Conservation (phyloP, 2,329 filamentous ascomycete genomes). For the Colletotrichum cereale region DNA sequence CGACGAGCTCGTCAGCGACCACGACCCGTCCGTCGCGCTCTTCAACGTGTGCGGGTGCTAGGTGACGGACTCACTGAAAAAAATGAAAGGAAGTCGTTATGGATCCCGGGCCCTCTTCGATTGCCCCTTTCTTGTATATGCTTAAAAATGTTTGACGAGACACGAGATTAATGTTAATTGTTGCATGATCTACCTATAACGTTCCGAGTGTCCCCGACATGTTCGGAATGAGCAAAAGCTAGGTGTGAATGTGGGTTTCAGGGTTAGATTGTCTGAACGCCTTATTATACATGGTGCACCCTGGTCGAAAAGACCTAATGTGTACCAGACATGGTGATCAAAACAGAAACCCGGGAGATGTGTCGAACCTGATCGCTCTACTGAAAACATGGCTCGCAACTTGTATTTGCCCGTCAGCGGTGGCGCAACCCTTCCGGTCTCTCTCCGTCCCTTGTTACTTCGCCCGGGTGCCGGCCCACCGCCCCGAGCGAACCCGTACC, state of each 20-base stretch:
- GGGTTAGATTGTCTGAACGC: not conserved
- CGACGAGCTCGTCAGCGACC: slow-evolving; percentile 71
- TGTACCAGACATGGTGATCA: not conserved
- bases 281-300: not conserved
- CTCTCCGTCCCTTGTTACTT: not conserved
- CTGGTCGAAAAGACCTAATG: not conserved
- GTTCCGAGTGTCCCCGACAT: not conserved
- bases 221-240: not conserved
- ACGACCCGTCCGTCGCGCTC: slow-evolving; percentile 75
- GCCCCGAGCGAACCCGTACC: not conserved
- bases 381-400: not conserved
- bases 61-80: no score
- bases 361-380: not conserved
- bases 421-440: not conserved
- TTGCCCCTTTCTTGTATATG: not conserved
- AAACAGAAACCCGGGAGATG: not conserved
- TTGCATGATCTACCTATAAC: not conserved
- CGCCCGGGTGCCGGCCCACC: not conserved
- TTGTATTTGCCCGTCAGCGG: not conserved
- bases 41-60: slow-evolving; percentile 68
- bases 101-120: not conserved
- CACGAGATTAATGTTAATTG: slow-evolving; percentile 9
- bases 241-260: not conserved
- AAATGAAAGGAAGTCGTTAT: not conserved
- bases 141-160: not conserved